These are phyloP conservation scores for Lobosporangium transversale DNA, from an alignment of 192 early-diverging fungal genomes.

Conservation along the genomic window DNA sequence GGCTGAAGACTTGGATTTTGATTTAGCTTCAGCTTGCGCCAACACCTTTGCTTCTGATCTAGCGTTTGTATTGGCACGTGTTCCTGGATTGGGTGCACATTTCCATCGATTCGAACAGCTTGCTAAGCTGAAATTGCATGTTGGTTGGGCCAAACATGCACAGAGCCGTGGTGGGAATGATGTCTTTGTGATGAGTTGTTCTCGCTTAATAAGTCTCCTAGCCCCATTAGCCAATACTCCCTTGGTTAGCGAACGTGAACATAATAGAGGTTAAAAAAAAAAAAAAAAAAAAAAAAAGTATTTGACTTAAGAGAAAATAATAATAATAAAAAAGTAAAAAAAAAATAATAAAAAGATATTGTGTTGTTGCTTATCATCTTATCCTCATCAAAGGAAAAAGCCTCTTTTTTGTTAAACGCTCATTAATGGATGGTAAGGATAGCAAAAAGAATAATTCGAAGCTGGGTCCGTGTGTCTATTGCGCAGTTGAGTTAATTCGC, in stretches of 20 bases:
- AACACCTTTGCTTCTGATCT: constrained; percentile 48
- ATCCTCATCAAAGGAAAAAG: no score
- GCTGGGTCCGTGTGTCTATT: no score
- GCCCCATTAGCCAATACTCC: constrained; percentile 47
- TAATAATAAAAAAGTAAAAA: neutral
- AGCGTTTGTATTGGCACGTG: constrained; percentile 43
- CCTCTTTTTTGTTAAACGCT: no score
- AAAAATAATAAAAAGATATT: neutral
- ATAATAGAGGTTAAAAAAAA: no score
- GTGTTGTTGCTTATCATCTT: no score
- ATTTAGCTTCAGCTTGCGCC: constrained; percentile 44
- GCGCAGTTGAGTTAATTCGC: neutral
- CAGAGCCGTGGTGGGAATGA: constrained; percentile 50
- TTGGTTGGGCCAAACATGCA: constrained; percentile 51
- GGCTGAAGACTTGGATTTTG: constrained; percentile 44
- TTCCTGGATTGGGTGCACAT: constrained; percentile 46
- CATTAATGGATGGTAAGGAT: no score
- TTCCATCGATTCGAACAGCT: constrained; percentile 50
- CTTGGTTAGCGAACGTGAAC: constrained; percentile 39
- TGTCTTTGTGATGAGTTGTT: constrained; percentile 53
- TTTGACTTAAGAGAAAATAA: neutral
- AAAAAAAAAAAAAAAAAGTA: no score
- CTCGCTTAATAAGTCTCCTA: constrained; percentile 31
- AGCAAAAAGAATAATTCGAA: no score
- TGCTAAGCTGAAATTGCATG: constrained; percentile 48